These are phyloP conservation scores for Sclerotinia sclerotiorum DNA, from an alignment of 2,329 filamentous ascomycete genomes.

Conservation along the genomic window DNA sequence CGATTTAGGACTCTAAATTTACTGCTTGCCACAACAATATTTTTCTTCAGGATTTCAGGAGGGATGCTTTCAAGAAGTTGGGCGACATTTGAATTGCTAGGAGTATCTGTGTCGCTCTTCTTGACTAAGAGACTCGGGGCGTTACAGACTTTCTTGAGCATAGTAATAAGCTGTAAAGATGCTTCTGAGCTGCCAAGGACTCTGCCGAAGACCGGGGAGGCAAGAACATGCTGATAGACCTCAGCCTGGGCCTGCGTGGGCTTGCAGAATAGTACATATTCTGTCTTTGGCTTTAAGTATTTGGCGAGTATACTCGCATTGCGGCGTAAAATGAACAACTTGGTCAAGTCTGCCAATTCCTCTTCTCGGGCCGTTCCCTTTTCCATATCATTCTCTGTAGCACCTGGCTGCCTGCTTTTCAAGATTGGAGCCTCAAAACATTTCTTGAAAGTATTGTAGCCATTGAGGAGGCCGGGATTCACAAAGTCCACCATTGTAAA, in stretches of 20 bases:
- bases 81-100: slow-evolving; percentile 41
- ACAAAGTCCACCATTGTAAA: slow-evolving; percentile 95
- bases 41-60: slow-evolving; percentile 51
- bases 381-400: slow-evolving; percentile 67
- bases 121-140: slow-evolving; percentile 62
- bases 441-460: slow-evolving; percentile 86
- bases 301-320: slow-evolving; percentile 90
- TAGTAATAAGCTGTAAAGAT: slow-evolving; percentile 67
- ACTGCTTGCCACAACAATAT: slow-evolving; percentile 57
- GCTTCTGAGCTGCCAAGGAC: slow-evolving; percentile 62
- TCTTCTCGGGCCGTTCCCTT: slow-evolving; percentile 72
- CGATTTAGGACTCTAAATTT: slow-evolving; percentile 68
- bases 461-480: slow-evolving; percentile 87
- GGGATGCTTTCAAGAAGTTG: slow-evolving; percentile 55
- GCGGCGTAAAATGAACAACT: slow-evolving; percentile 82
- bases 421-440: slow-evolving; percentile 92
- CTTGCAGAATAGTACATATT: slow-evolving; percentile 92
- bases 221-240: slow-evolving; percentile 70
- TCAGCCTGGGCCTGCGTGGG: slow-evolving; percentile 89
- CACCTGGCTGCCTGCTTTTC: slow-evolving; percentile 57
- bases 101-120: slow-evolving; percentile 41
- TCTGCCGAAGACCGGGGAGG: slow-evolving; percentile 61
- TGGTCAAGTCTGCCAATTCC: slow-evolving; percentile 86
- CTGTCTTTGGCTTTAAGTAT: slow-evolving; percentile 86
- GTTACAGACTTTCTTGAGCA: slow-evolving; percentile 74